Evolutionary conservation across 192 early-diverging fungal species (phyloP), one percentile per base, ranked within the genome.

Genomic region (Linnemannia exigua): DNA sequence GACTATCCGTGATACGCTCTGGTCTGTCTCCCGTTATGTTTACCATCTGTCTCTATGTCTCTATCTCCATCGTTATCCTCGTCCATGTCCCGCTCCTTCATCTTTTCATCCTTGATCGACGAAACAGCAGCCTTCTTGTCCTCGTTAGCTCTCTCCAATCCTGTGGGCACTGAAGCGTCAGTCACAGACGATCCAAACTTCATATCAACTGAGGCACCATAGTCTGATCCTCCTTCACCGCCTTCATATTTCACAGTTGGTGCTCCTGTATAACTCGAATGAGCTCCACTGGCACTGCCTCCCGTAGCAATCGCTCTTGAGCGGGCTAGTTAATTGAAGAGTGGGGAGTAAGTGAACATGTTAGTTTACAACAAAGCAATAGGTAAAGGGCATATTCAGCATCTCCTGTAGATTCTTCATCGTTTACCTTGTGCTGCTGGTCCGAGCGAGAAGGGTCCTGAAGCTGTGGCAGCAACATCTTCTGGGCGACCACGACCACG

Each of bases 371-470:
- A 22, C 20, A 74, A 36, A 63, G 25, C 31, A n/a, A 61, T 36
- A n/a, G 33, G 25, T 7, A 36, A 46, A 47, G 0, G 47, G 17
- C 0, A 79, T 11, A 9, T 74, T 37, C 35, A 8, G 48, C 20
- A 47, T 9, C 4, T 37, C 51, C 1, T 20, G 19, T 35, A 25
- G 15, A 14, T 1, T 8, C 8, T 0, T 4, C 2, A 36, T 20
- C 16, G 14, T 25, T 22, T 82, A 79, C 87, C 79, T 8, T 71
- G 67, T 51, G 84, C 84, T 1, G 90, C 87, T 22, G 90, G 90
- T 38, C 90, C 90, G 0, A 91, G 79, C 19, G 90, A 90, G 75
- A 91, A 91, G 54, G 89, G 90, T 73, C 90, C 90, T 31, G 90
- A 91, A 38, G 90, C 90, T 31, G 77, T 87, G 1, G 75, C 48